Base-by-base conservation (phyloP, 768 basidiomycete species). In the Postia placenta region DNA sequence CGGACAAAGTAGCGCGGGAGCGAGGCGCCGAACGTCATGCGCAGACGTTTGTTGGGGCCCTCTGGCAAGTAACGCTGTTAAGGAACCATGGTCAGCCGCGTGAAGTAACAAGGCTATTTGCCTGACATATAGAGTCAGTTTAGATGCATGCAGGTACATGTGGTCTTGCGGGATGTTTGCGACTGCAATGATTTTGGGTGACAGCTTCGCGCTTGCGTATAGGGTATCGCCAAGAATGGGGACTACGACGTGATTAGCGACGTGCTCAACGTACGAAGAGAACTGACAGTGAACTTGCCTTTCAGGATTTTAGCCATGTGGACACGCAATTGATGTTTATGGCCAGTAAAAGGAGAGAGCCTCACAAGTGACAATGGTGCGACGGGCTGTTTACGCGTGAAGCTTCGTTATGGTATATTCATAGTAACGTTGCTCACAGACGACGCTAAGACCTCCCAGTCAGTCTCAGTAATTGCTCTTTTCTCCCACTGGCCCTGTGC, bases 261-360 rank as follows among this genome's bases (percentile, higher is more conserved):
- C 19, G 6, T 4, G 15, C 23, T 12, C 24, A 40, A 9, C 42
- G 11, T 7, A 26, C 9, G 22, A 26, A 44, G 22, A 26, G 15
- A 5, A 42, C 15, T 22, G 41, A 6, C 6, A n/a, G n/a, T 14
- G 30, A 23, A 5, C 17, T 33, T 14, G 56, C 83, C 65, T 43
- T 71, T 68, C 45, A 85, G 60, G 48, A 66, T 67, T 42, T 74
- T 68, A 1, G 83, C 74, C 26, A 81, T 60, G 51, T 87, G 85
- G 12, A 84, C 68, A n/a, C 85, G 75, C 26, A 87, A 73, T 56
- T 87, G 85, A 49, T 87, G 85, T 60, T 86, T 86, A 47, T 77
- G 62, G 3, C 58, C 85, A 14, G 85, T 85, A 43, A 75, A 64
- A 17, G 83, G 70, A 11, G 67, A 70, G 14, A 87, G 68, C 33